Evolutionary conservation across 176 grass and related monocot genomes (phyloP), one percentile per base, ranked within the genome.

Genomic region (Musa beccarii): DNA sequence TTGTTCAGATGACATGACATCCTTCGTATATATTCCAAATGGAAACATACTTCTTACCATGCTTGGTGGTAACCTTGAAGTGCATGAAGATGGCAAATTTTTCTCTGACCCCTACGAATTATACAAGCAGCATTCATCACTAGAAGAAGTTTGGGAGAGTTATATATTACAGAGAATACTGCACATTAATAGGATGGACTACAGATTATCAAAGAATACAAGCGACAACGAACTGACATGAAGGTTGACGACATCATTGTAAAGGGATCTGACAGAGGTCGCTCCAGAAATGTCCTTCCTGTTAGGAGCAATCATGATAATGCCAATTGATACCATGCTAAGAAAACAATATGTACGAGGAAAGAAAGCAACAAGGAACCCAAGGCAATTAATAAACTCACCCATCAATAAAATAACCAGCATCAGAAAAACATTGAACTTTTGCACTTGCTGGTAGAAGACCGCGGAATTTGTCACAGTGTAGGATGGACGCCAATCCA

Each of bases 361-460:
- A 43, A 6, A 43, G 34, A 43, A 6, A 43, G 34, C 0, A 43
- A 43, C 34, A 43, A 43, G 4, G 3, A 43, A 43, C 34, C 3
- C 34, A 43, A 43, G 34, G 34, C 34, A 43, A 43, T 43, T 43
- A 43, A 43, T 43, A 16, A 68, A 34, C 94, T 76, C 85, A 98
- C 94, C 73, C 81, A 82, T 98, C 79, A 51, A 93, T 24, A 82
- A 98, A 98, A 80, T 85, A 93, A 25, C 94, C 94, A 51, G 88
- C 94, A 87, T 98, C 94, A 54, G 94, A 80, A 76, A 93, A 68
- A 59, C 94, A 98, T 59, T 98, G 93, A 79, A 91, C 94, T 17
- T 52, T 80, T 71, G 90, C 85, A 28, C 62, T 51, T 17, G 74
- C 13, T 73, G 90, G 90, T 80, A 98, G 81, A 50, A 98, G 73